Evolutionary conservation across 352 stramenopile species (phyloP), one percentile per base, ranked within the genome.

Genomic region (Phytophthora chlamydospora): DNA sequence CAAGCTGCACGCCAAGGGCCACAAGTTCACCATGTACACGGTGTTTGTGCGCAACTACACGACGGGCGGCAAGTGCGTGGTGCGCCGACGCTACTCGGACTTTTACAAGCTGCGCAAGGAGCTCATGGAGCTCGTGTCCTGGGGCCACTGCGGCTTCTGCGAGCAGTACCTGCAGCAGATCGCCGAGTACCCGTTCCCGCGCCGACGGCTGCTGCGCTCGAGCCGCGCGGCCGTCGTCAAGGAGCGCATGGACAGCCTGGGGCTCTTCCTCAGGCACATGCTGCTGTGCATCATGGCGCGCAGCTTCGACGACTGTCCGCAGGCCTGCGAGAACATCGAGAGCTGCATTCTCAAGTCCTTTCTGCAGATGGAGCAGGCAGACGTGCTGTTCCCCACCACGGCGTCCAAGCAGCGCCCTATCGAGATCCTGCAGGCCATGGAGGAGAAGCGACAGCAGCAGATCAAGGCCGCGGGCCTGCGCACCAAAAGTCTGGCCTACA

Each of bases 21-120:
- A 88, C 21, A 91, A 87, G 57, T 89, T 80, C 61, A 95, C 86
- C n/a, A 84, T 91, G 64, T 95, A 95, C 75, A 95, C 82, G 27
- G 82, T 93, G 13, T 85, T 89, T 53, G 82, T 95, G 60, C 81
- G 83, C 52, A 95, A 93, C 59, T 56, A 80, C 54, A 76, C 72
- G 31, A 89, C 77, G 24, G 78, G 83, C 58, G 71, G 71, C 62
- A 95, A 95, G 59, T 89, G 81, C 41, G 81, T 92, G 33, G 86
- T 88, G 38, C 63, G 81, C 32, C 85, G 86, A 13, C 76, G 86
- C n/a, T 95, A 95, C 63, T 93, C 83, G 49, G 83, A 95, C 66
- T 95, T 95, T 53, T 95, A 82, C 68, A 81, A 90, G 64, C 73
- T 95, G 16, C 80, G 86, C 39, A 91, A 92, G 58, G 75, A 95